A percentile compares a stretch with the other conserved stretches of the same genome.
Conservation (phyloP, 2,329 filamentous ascomycete genomes). For the Talaromyces verruculosus region DNA sequence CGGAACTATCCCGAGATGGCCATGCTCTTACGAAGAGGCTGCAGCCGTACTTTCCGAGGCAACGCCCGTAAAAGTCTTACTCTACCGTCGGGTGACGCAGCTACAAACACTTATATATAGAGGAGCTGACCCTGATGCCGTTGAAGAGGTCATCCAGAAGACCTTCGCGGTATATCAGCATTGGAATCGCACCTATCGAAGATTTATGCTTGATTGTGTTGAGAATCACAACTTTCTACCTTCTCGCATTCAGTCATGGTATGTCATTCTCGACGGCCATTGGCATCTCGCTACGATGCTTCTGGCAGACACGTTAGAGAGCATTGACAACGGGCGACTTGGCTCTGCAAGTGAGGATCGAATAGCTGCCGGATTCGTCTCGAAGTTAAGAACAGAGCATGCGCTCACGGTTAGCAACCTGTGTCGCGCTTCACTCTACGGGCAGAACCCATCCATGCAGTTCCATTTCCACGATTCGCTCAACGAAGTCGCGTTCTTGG, state of each 20-base stretch:
- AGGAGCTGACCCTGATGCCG: constrained; percentile 34
- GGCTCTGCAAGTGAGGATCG: constrained; percentile 30
- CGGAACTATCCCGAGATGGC: constrained; percentile 46
- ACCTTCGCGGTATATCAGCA: constrained; percentile 55
- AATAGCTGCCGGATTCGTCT: constrained; percentile 36
- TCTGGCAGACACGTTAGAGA: constrained; percentile 55
- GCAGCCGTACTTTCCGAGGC: constrained; percentile 53
- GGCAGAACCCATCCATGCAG: constrained; percentile 30
- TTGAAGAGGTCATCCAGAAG: constrained; percentile 53
- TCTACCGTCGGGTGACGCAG: constrained; percentile 58
- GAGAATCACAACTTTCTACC: constrained; percentile 53
- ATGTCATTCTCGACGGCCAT: constrained; percentile 57
- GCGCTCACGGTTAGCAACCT: constrained; percentile 47
- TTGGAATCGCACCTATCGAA: constrained; percentile 55
- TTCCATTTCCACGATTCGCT: constrained; percentile 56
- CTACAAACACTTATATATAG: constrained; percentile 55
- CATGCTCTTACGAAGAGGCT: constrained; percentile 56
- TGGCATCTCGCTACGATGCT: constrained; percentile 60
- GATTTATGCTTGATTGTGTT: constrained; percentile 55
- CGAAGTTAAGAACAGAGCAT: constrained; percentile 46
- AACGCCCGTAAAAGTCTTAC: constrained; percentile 59
- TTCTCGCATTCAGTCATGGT: constrained; percentile 59
- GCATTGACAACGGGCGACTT: constrained; percentile 46
- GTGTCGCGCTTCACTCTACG: constrained; percentile 51
- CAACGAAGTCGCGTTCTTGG: constrained; percentile 57